Percentiles rank a stretch among this genome's conserved stretches.
Conservation (phyloP, 1,284 basidiomycete species). For the Chalciporus sp. region DNA sequence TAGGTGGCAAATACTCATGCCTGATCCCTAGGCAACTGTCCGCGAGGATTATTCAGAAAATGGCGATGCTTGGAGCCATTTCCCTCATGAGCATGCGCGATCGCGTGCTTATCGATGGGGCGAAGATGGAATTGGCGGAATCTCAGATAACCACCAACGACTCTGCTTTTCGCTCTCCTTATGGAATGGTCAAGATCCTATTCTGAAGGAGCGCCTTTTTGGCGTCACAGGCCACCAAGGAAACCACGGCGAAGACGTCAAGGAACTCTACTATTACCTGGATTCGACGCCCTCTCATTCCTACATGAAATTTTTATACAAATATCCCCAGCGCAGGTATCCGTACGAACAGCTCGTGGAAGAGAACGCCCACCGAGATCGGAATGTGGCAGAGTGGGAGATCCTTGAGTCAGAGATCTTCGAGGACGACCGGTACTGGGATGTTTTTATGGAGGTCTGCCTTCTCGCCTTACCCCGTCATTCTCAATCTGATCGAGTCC, state of each 20-base stretch:
- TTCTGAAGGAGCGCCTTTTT: constrained; percentile 95
- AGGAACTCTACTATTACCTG: constrained; percentile 97
- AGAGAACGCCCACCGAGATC: constrained; percentile 81
- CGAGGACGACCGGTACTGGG: constrained; percentile 96
- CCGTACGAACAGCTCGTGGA: constrained; percentile 93
- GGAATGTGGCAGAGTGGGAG: constrained; percentile 92
- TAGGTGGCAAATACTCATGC: constrained; percentile 10
- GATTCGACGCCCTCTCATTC: constrained; percentile 98
- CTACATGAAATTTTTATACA: constrained; percentile 99
- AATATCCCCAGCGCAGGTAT: constrained; percentile 91
- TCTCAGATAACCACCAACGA: constrained; percentile 95
- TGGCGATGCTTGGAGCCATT: constrained; percentile 97
- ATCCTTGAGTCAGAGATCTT: constrained; percentile 92
- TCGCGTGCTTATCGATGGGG: constrained; percentile 98
- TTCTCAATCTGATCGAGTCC: not conserved
- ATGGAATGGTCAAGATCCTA: constrained; percentile 95
- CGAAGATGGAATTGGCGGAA: constrained; percentile 95
- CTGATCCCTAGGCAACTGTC: constrained; percentile 78
- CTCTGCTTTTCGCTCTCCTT: constrained; percentile 89
- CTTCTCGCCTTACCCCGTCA: not conserved
- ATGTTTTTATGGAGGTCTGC: constrained; percentile 90
- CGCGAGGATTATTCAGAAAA: constrained; percentile 97
- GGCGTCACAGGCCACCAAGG: constrained; percentile 95
- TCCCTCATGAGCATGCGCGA: constrained; percentile 93
- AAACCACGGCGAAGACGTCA: constrained; percentile 99